phyloP scores from a whole-genome alignment of 768 basidiomycete species.

The Lentinula edodes region DNA sequence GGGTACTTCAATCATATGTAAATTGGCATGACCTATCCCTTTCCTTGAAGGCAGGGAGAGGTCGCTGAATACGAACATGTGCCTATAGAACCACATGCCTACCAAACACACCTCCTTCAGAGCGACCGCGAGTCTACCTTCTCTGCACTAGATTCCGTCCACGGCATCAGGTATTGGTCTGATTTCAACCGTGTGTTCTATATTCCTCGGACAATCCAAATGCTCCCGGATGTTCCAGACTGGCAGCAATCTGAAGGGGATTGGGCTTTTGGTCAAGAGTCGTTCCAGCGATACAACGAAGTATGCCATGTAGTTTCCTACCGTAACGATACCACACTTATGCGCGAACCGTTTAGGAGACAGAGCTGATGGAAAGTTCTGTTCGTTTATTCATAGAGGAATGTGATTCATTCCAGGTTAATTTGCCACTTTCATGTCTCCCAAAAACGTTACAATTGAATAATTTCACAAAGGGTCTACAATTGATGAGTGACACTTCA shows the following conservation, averaged over 20 bases:
- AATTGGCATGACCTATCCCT: not conserved
- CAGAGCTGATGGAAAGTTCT: conserved; percentile 63
- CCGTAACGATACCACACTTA: not conserved
- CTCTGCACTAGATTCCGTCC: conserved; percentile 6
- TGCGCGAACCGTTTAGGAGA: conserved; percentile 35
- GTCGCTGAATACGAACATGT: conserved; percentile 48
- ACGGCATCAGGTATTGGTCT: conserved; percentile 57
- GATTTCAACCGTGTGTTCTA: conserved; percentile 64
- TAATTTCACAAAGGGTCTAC: conserved; percentile 50
- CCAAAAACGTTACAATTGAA: not conserved
- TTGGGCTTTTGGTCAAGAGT: conserved; percentile 50
- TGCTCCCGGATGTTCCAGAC: conserved; percentile 51
- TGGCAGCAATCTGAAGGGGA: conserved; percentile 49
- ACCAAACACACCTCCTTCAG: conserved; percentile 36
- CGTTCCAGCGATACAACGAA: conserved; percentile 49
- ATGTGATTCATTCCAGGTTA: conserved; percentile 69
- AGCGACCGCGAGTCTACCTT: conserved; percentile 10
- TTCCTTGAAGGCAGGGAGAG: conserved; percentile 37
- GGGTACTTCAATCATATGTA: not conserved
- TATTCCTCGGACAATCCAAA: conserved; percentile 59
- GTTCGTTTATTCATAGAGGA: conserved; percentile 69
- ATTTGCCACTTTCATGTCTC: not conserved
- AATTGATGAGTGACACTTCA: conserved; percentile 56
- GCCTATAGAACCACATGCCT: conserved; percentile 46
- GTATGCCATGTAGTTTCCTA: conserved; percentile 27